Evolutionary conservation across 768 basidiomycete genomes (phyloP).

Genomic region (Dioszegia aurantiaca): DNA sequence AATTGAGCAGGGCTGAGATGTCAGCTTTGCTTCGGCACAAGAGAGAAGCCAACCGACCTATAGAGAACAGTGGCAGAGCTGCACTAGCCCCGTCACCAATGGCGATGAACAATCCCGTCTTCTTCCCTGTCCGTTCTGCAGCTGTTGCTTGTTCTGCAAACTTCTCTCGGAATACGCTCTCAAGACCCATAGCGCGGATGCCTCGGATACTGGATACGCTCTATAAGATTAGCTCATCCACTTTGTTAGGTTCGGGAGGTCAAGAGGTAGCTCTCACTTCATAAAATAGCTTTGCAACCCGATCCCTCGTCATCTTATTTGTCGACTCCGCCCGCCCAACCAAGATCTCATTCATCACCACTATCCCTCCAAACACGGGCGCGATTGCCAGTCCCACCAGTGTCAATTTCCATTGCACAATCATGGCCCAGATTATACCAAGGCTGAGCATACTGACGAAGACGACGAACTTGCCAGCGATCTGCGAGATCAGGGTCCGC

Average conservation of each 20-base stretch:
- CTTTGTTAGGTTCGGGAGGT: not conserved
- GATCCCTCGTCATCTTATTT: slow-evolving; percentile 84
- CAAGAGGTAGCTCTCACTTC: slow-evolving; percentile 60
- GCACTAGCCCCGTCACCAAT: slow-evolving; percentile 76
- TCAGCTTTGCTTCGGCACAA: not conserved
- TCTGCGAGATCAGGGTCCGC: slow-evolving; percentile 67
- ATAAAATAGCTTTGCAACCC: slow-evolving; percentile 77
- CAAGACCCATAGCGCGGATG: slow-evolving; percentile 83
- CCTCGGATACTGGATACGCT: slow-evolving; percentile 78
- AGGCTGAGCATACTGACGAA: slow-evolving; percentile 76
- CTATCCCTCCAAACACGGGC: slow-evolving; percentile 73
- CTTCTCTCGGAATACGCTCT: slow-evolving; percentile 63
- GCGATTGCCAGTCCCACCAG: slow-evolving; percentile 82
- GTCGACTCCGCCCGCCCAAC: slow-evolving; percentile 68
- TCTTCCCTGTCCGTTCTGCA: slow-evolving; percentile 67
- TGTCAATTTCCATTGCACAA: slow-evolving; percentile 85
- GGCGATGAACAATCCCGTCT: slow-evolving; percentile 83
- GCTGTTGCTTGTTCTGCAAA: slow-evolving; percentile 65
- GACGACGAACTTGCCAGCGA: slow-evolving; percentile 69
- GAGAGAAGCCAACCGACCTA: slow-evolving; percentile 56
- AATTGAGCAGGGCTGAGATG: slow-evolving; percentile 73
- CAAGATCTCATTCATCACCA: slow-evolving; percentile 71
- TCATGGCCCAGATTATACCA: slow-evolving; percentile 85
- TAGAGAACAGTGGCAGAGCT: slow-evolving; percentile 80
- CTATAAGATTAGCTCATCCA: slow-evolving; percentile 50